Evolutionary conservation across 768 basidiomycete genomes (phyloP).

Genomic region (Obba rivulosa): DNA sequence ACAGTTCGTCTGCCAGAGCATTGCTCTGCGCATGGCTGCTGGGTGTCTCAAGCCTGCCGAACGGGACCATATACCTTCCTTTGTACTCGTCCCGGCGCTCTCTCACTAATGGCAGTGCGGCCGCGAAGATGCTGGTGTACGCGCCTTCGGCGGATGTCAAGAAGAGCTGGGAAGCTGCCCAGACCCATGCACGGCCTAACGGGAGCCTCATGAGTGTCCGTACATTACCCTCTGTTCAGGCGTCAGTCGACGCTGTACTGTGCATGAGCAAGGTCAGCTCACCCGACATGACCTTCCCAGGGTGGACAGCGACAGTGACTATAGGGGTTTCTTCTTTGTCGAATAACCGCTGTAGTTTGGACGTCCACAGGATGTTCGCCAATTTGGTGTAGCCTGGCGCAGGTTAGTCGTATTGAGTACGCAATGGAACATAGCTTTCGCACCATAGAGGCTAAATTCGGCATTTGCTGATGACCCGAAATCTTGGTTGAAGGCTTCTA

Average conservation of each 20-base stretch:
- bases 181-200: too few species aligned
- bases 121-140: constrained; percentile 34
- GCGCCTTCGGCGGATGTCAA: constrained; percentile 28
- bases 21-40: constrained; percentile 22
- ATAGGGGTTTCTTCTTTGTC: constrained; percentile 31
- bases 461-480: too few species aligned
- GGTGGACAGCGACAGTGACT: constrained; percentile 36
- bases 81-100: constrained; percentile 29
- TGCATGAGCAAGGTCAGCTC: too few species aligned
- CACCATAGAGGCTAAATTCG: too few species aligned
- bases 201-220: too few species aligned
- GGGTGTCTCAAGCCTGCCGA: constrained; percentile 25
- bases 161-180: constrained; percentile 16
- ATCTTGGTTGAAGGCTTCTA: too few species aligned
- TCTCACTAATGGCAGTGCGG: constrained; percentile 30
- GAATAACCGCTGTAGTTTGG: constrained; percentile 44
- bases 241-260: too few species aligned
- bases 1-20: constrained; percentile 34
- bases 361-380: constrained; percentile 44
- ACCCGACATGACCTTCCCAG: constrained; percentile 28
- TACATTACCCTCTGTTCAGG: too few species aligned
- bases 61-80: constrained; percentile 34
- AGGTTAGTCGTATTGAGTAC: too few species aligned
- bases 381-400: constrained; percentile 44
- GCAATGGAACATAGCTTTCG: too few species aligned